A percentile compares a stretch with the other conserved stretches of the same genome.
These are phyloP conservation scores for Lanmaoa rubissima DNA, from an alignment of 768 basidiomycete genomes.

Conservation along the genomic window DNA sequence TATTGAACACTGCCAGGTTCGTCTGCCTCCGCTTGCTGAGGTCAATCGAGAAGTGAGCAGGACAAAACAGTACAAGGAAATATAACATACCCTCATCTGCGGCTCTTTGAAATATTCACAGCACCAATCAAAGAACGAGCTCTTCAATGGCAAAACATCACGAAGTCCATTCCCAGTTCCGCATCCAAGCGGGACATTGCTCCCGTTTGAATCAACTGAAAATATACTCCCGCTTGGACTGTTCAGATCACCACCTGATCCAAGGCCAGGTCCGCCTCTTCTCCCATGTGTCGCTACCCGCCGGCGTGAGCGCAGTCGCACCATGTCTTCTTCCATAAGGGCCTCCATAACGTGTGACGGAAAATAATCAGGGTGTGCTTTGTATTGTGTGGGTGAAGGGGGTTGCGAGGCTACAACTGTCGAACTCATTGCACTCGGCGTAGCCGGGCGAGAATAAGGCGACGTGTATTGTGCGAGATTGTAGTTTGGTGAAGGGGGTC, in stretches of 20 bases:
- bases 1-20: slow-evolving; percentile 94
- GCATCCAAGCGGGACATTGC: slow-evolving; percentile 69
- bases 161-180: slow-evolving; percentile 80
- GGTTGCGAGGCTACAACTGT: slow-evolving; percentile 27
- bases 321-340: slow-evolving; percentile 93
- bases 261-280: slow-evolving; percentile 39
- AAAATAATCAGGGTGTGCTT: slow-evolving; percentile 50
- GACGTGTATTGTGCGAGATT: slow-evolving; percentile 76
- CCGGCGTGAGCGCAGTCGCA: slow-evolving; percentile 74
- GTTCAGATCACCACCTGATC: slow-evolving; percentile 43
- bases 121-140: slow-evolving; percentile 93
- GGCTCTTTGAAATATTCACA: slow-evolving; percentile 97
- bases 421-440: slow-evolving; percentile 33
- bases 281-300: slow-evolving; percentile 40
- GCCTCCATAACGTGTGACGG: slow-evolving; percentile 85
- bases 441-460: slow-evolving; percentile 62
- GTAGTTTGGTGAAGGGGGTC: slow-evolving; percentile 77
- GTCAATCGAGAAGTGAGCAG: slow-evolving; percentile 13
- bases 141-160: slow-evolving; percentile 86
- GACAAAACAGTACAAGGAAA: not conserved
- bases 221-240: slow-evolving; percentile 78
- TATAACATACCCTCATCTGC: slow-evolving; percentile 84
- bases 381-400: slow-evolving; percentile 34
- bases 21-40: slow-evolving; percentile 88
- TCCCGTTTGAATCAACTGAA: slow-evolving; percentile 68